Percentiles rank a stretch among this genome's conserved stretches.
Conservation (phyloP, 345 rosid species). For the Brassica cretica region DNA sequence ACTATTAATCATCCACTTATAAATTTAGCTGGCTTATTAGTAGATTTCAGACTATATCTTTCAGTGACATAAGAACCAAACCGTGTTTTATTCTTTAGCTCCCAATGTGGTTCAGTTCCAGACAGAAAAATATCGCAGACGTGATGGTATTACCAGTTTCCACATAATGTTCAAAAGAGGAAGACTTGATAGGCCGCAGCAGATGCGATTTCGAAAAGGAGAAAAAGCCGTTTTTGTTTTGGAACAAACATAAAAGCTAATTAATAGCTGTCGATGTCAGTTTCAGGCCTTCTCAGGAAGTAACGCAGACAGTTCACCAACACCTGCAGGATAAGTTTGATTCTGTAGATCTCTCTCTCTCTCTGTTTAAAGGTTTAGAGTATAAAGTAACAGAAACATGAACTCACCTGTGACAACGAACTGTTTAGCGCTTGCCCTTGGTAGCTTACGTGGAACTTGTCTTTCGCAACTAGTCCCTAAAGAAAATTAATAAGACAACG, state of each 20-base stretch:
- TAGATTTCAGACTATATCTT: neutral
- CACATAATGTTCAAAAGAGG: conserved; percentile 9
- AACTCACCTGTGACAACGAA: conserved; percentile 72
- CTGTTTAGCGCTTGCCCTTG: conserved; percentile 74
- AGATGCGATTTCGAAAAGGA: neutral
- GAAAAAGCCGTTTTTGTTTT: neutral
- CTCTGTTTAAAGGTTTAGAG: neutral
- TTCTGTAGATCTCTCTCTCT: neutral
- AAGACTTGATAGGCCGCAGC: neutral
- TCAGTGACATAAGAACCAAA: neutral
- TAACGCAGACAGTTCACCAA: conserved; percentile 78
- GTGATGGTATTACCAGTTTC: conserved; percentile 16
- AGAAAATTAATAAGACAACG: conserved; percentile 1
- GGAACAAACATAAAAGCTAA: neutral
- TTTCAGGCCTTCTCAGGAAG: conserved; percentile 93
- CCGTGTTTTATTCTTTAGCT: conserved; percentile 19
- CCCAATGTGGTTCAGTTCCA: conserved; percentile 6
- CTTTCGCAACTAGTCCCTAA: conserved; percentile 92
- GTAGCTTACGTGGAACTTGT: conserved; percentile 95
- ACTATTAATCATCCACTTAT: neutral
- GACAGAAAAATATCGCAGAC: neutral
- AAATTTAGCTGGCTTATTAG: neutral
- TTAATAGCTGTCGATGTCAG: conserved; percentile 79
- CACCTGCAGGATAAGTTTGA: conserved; percentile 52
- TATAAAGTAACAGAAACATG: neutral